Evolutionary conservation across 306 rosid genomes (phyloP), one percentile per base, ranked within the genome.

Genomic region (Rosa chinensis): DNA sequence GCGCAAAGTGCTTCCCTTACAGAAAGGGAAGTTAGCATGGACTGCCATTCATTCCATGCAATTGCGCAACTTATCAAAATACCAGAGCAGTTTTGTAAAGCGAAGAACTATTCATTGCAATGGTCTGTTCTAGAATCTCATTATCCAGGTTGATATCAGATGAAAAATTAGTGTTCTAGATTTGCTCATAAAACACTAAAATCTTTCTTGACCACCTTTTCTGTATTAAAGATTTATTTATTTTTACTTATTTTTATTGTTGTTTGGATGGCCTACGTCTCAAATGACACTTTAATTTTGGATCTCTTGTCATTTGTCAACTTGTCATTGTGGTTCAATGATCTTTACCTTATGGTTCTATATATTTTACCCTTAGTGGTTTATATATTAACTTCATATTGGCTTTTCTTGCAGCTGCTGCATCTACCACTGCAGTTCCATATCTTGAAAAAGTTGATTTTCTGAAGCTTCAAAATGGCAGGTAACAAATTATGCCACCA

Each of bases 91-190:
- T 87, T 89, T 84, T 86, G 75, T 81, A 78, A 73, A 70, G 88
- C 88, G 69, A 75, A 78, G 89, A 94, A 77, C 82, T 84, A 81
- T 89, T 89, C 90, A 84, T 74, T 88, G 96, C 94, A 88, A 95
- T 85, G 97, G 98, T 95, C 99, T 89, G 97, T 89, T 94, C 97
- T 92, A 85, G 92, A 91, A 81, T 94, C 97, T 88, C 77, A 79
- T 82, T 85, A 78, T 84, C 62, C 89, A 83, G 89, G 90, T 85
- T 84, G 80, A 81, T 77, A 77, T 89, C 48, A 82, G 87, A 69
- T 81, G 77, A 43, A 69, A 78, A 86, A 79, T 73, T 66, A 74
- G 77, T 76, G 74, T 70, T 77, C 72, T 32, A 70, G 82, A 28
- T 85, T 75, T 80, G 79, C 81, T 63, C 11, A 32, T 72, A 76